These are phyloP conservation scores for Epichloe brachyelytri DNA, from an alignment of 2,329 filamentous ascomycete species.

Conservation along the genomic window DNA sequence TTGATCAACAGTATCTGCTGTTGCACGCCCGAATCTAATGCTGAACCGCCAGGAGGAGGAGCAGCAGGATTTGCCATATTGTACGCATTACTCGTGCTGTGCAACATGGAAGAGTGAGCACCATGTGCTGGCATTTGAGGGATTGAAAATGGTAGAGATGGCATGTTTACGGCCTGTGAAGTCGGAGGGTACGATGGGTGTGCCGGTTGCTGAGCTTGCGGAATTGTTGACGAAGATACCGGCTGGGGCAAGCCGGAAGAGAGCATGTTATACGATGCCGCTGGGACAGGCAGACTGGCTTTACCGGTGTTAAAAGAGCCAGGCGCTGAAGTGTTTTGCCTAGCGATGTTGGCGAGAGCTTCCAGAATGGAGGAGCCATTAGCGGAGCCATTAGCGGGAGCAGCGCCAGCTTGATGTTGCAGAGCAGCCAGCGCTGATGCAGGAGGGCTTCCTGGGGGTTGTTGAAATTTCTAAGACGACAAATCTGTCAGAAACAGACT, in stretches of 20 bases:
- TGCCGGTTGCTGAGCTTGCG: slow-evolving; percentile 15
- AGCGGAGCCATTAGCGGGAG: slow-evolving; percentile 33
- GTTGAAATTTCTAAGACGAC: slow-evolving; percentile 49
- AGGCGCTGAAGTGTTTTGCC: slow-evolving; percentile 47
- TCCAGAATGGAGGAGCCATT: slow-evolving; percentile 54
- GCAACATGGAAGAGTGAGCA: slow-evolving; percentile 18
- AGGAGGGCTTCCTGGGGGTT: slow-evolving; percentile 53
- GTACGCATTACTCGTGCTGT: slow-evolving; percentile 13
- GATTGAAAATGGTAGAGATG: slow-evolving; percentile 30
- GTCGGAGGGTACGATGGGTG: slow-evolving; percentile 27
- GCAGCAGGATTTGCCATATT: slow-evolving; percentile 21
- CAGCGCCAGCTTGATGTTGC: slow-evolving; percentile 22
- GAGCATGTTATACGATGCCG: slow-evolving; percentile 29
- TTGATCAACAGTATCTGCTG: slow-evolving; percentile 65
- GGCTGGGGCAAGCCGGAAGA: slow-evolving; percentile 19
- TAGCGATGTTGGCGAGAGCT: slow-evolving; percentile 67
- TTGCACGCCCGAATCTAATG: slow-evolving; percentile 44
- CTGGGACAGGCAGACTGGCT: slow-evolving; percentile 25
- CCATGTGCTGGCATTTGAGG: slow-evolving; percentile 22
- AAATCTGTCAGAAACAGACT: slow-evolving; percentile 4
- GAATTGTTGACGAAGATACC: slow-evolving; percentile 16
- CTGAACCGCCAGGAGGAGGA: slow-evolving; percentile 21
- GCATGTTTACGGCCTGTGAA: slow-evolving; percentile 47
- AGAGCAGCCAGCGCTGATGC: slow-evolving; percentile 29
- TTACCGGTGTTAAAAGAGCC: slow-evolving; percentile 22